Evolutionary conservation across 495 filamentous ascomycete genomes (phyloP), one percentile per base, ranked within the genome.

Genomic region (Hypoxylon crocopeplum): DNA sequence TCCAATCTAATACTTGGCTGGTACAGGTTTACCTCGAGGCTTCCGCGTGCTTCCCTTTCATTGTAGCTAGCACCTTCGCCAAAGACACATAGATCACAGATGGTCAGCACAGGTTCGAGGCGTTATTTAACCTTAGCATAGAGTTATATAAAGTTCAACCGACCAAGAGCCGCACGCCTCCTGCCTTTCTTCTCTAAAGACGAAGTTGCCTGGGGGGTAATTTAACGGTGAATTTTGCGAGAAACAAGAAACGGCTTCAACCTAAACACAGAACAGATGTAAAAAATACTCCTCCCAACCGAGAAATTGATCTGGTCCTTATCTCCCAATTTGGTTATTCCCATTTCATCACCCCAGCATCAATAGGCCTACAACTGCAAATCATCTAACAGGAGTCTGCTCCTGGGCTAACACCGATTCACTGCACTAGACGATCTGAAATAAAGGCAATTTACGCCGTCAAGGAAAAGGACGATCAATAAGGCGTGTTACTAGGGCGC

Each of bases 61-160:
- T 98, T 56, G 93, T 98, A 2, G 94, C 95, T 3, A 92, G 91
- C 36, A 97, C 92, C 0, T 98, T 96, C 79, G 93, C 91, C 15
- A 87, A 81, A 69, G 80, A 79, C 21, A 38, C 55, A 13, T 70
- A 55, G 45, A 30, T 30, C 19, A n/a, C 10, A 29, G 10, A 34
- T n/a, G n/a, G 12, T 7, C 15, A 29, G 1, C 17, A 45, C 15
- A 30, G 15, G 1, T 30, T 22, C 5, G 15, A 13, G 19, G 27
- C 0, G 13, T 11, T 34, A n/a, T 11, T 38, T 20, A n/a, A 12
- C 24, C 3, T 52, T 38, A 58, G 34, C 25, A 33, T 30, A 48
- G 39, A 20, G 13, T 34, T 34, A 50, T 34, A 50, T 27, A 25
- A 11, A 30, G 4, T 44, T 30, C 12, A 30, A 16, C 40, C 12